These are phyloP conservation scores for Sphaerulina vaccinii DNA, from an alignment of 2,329 filamentous ascomycete genomes.

Conservation along the genomic window DNA sequence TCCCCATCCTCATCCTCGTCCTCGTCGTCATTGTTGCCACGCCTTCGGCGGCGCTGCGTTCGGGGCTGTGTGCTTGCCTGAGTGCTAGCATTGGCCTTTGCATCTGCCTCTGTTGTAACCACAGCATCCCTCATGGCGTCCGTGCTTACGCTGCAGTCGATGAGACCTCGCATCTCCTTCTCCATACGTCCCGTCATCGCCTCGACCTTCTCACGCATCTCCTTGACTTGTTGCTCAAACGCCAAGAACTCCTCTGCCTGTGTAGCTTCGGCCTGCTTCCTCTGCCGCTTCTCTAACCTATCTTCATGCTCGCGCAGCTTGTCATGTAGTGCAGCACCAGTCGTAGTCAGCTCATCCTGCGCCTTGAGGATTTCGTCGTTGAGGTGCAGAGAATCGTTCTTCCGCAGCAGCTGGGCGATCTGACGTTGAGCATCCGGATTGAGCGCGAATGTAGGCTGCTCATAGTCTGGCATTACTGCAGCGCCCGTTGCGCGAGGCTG, in stretches of 20 bases:
- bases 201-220: constrained; percentile 47
- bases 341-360: constrained; percentile 47
- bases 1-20: constrained; percentile 38
- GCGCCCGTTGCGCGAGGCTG: constrained; percentile 5
- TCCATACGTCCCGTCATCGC: constrained; percentile 57
- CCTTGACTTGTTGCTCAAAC: constrained; percentile 43
- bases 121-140: constrained; percentile 47
- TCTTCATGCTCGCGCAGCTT: constrained; percentile 43
- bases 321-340: constrained; percentile 58
- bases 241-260: constrained; percentile 39
- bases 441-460: constrained; percentile 54
- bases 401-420: constrained; percentile 47
- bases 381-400: constrained; percentile 45
- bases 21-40: constrained; percentile 24
- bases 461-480: constrained; percentile 49
- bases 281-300: constrained; percentile 36
- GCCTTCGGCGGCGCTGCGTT: constrained; percentile 30
- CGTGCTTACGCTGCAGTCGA: constrained; percentile 56
- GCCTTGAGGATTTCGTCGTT: constrained; percentile 51
- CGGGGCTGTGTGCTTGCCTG: constrained; percentile 39
- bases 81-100: constrained; percentile 37
- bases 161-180: constrained; percentile 54
- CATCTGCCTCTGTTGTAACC: constrained; percentile 41
- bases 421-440: constrained; percentile 47
- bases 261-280: constrained; percentile 29